Conservation (phyloP, 1,139 yeast species). For the Eremothecium cymbalariae region DNA sequence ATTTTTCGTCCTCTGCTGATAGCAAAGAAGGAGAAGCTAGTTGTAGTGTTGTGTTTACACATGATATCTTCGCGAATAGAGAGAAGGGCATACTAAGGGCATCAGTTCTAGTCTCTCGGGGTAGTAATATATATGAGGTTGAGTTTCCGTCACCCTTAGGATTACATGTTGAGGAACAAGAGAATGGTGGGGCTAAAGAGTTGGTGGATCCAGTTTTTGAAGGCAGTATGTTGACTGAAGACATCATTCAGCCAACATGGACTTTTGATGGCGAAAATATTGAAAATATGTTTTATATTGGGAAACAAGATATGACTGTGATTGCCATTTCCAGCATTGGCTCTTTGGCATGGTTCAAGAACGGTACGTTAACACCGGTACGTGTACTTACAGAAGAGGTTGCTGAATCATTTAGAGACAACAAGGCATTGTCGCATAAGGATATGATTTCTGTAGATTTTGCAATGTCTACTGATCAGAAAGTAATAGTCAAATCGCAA, state of each 20-base stretch:
- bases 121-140: conserved; percentile 28
- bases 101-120: conserved; percentile 26
- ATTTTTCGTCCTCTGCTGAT: conserved; percentile 32
- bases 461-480: conserved; percentile 24
- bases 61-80: conserved; percentile 24
- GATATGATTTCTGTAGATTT: conserved; percentile 21
- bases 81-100: conserved; percentile 23
- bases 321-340: conserved; percentile 29
- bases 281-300: conserved; percentile 23
- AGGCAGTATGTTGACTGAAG: conserved; percentile 17
- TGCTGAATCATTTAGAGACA: conserved; percentile 26
- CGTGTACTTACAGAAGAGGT: not conserved
- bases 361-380: conserved; percentile 26
- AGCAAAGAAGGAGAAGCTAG: no score
- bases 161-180: conserved; percentile 11
- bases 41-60: conserved; percentile 17
- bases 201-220: conserved; percentile 22
- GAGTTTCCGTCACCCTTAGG: conserved; percentile 27
- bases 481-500: conserved; percentile 28
- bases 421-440: conserved; percentile 28
- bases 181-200: conserved; percentile 2
- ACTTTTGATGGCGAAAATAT: conserved; percentile 28
- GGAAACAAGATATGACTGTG: conserved; percentile 20
- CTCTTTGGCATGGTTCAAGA: conserved; percentile 30
- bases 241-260: conserved; percentile 23